phyloP scores from a whole-genome alignment of 2,329 filamentous ascomycete species.

The Claviceps sp. region DNA sequence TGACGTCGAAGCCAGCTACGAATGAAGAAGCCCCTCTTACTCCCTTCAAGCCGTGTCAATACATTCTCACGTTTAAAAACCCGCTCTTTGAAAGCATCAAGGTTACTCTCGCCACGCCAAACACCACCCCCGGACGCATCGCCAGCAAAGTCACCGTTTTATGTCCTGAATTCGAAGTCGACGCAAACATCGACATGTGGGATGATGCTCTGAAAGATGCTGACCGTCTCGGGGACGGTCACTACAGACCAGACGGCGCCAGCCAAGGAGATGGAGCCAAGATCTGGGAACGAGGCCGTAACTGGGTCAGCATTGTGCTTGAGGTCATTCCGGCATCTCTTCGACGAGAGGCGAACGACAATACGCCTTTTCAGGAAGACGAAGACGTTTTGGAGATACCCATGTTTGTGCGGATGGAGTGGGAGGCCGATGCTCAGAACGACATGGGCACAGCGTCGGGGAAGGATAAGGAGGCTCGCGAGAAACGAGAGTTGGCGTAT shows the following conservation, averaged over 20 bases:
- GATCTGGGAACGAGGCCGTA: constrained; percentile 87
- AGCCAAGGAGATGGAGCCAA: constrained; percentile 71
- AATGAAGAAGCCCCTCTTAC: constrained; percentile 26
- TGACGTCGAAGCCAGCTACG: constrained; percentile 19
- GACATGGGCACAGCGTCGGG: constrained; percentile 43
- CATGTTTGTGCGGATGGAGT: constrained; percentile 84
- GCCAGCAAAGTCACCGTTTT: constrained; percentile 76
- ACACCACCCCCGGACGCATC: constrained; percentile 63
- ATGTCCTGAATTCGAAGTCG: constrained; percentile 87
- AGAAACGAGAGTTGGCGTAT: constrained; percentile 82
- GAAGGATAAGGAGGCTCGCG: constrained; percentile 48
- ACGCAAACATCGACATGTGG: constrained; percentile 76
- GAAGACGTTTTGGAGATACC: constrained; percentile 73
- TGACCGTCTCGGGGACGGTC: constrained; percentile 18
- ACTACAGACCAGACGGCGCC: constrained; percentile 25
- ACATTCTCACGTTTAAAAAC: constrained; percentile 82
- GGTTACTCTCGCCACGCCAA: constrained; percentile 75
- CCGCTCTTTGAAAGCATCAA: constrained; percentile 85
- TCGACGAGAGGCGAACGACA: constrained; percentile 27
- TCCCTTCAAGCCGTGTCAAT: constrained; percentile 56
- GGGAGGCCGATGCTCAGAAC: constrained; percentile 59
- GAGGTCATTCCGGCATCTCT: constrained; percentile 65
- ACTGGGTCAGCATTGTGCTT: constrained; percentile 89
- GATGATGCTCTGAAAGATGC: constrained; percentile 70
- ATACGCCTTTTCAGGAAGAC: constrained; percentile 37